A percentile compares a stretch with the other conserved stretches of the same genome.
Evolutionary conservation across 179 eudicot species (phyloP).

Genomic region (Actinidia polygama): DNA sequence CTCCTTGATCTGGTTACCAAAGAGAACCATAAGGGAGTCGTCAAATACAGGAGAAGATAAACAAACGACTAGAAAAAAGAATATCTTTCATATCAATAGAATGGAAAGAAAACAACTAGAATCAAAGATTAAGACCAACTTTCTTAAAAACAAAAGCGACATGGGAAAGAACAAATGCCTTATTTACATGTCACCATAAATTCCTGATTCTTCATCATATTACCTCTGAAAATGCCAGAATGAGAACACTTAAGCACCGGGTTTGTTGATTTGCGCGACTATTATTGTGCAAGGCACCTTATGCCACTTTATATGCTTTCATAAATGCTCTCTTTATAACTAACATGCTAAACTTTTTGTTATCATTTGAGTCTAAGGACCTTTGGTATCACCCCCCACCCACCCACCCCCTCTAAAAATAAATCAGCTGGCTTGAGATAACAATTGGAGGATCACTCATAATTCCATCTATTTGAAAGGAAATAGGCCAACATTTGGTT

Average conservation of each 20-base stretch:
- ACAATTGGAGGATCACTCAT: too few relatives aligned
- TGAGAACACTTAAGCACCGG: neutral
- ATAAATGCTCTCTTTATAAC: too few relatives aligned
- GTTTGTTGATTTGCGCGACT: neutral
- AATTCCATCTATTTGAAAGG: too few relatives aligned
- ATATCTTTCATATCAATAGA: neutral
- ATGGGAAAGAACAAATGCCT: neutral
- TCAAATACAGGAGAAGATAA: constrained; percentile 1
- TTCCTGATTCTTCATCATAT: neutral
- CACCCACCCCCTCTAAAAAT: too few relatives aligned
- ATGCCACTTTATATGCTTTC: too few relatives aligned
- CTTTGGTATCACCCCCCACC: too few relatives aligned
- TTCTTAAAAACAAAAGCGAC: neutral
- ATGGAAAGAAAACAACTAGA: neutral
- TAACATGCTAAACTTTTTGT: too few relatives aligned
- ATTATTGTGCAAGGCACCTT: too few relatives aligned
- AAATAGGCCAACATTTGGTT: too few relatives aligned
- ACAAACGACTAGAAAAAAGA: neutral
- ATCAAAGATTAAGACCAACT: neutral
- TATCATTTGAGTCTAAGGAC: too few relatives aligned
- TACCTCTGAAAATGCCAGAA: neutral
- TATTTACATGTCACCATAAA: neutral
- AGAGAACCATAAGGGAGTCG: neutral
- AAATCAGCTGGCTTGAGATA: too few relatives aligned
- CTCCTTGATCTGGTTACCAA: constrained; percentile 74